Base-by-base conservation (phyloP, 2,329 filamentous ascomycete species). In the Colletotrichum tabaci region DNA sequence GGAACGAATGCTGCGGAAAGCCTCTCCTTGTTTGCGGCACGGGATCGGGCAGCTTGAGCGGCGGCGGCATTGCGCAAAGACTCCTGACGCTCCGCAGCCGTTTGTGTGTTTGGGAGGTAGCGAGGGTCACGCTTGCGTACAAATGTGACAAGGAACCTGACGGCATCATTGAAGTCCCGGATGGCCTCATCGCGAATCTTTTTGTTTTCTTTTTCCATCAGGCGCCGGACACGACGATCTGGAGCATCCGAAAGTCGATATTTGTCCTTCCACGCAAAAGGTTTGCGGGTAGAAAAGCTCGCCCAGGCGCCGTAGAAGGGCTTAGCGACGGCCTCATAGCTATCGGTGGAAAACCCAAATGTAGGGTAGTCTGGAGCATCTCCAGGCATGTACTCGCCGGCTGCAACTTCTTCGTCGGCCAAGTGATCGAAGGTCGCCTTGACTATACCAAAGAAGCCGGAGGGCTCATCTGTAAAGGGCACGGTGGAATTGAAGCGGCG, bases 121-220 rank as follows among this genome's bases (percentile, higher is more conserved):
- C 96, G 90, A 0, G 95, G 94, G 79, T 99, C 96, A 44, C 96
- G 90, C 83, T 98, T 98, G 75, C 94, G 92, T 18, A 96, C 93
- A 81, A 98, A 98, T 2, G 91, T 88, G 2, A 98, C 93, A 15
- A 99, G 87, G 8, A 94, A 93, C 67, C 94, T 86, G 40, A 99
- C 94, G 3, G 95, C 93, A 72, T 98, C 95, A 81, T 98, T 98
- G 84, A 98, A 98, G 75, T 98, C 94, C 67, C 92, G 90, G 13
- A 93, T 89, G 3, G 91, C 94, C 64, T 96, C 93, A 23, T 98
- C 95, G 63, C 96, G 89, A 30, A 92, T 82, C 74, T 93, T 93
- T 76, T 91, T 93, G 81, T 99, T 99, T 80, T 98, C 96, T 81
- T 98, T 98, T 79, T 98, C 96, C 91, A 98, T 97, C 49, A 94